Base-by-base conservation (phyloP, 495 filamentous ascomycete species). In the Delitschia confertaspora region DNA sequence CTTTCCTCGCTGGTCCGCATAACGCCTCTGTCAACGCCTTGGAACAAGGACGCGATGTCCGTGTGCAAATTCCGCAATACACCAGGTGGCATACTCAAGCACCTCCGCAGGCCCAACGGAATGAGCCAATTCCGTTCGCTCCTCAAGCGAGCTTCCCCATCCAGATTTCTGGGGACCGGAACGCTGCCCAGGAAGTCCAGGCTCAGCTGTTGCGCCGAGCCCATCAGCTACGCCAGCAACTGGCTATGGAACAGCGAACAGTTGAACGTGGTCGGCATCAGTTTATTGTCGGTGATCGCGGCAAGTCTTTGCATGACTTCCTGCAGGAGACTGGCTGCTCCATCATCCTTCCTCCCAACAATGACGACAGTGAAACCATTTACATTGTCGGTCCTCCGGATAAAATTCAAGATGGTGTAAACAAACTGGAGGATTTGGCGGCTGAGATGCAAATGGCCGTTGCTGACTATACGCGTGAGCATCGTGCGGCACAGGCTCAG, bases 301-400 rank as follows among this genome's bases (percentile, higher is more conserved):
- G 82, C 22, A 73, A 79, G 45, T 79, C 83, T 3, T 64, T 87
- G 31, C 79, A 95, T 37, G 73, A 93, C 32, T 89, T 99, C 68
- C 76, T 94, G 45, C 75, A 78, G 11, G 78, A 94, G 49, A 95
- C 89, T 33, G 91, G 89, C 37, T 99, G 93, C 64, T 72, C 82
- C 29, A 76, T 96, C 33, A 75, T 95, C 32, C 55, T 95, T 17
- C 88, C 93, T 21, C 76, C 71, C 21, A 66, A 70, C 27, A 73
- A 72, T 10, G 83, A 84, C 27, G 85, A 89, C 31, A 79, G 74
- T 27, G 85, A 94, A 48, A 78, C 73, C 41, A 72, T 93, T 18
- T 88, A 83, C 23, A 74, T 99, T 51, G 79, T 87, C 46, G 93
- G 93, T 4, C 87, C 82, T 17, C 60, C 74, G 6, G 74, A 85